These are phyloP conservation scores for Lagerstroemia speciosa DNA, from an alignment of 345 rosid genomes.

Conservation along the genomic window DNA sequence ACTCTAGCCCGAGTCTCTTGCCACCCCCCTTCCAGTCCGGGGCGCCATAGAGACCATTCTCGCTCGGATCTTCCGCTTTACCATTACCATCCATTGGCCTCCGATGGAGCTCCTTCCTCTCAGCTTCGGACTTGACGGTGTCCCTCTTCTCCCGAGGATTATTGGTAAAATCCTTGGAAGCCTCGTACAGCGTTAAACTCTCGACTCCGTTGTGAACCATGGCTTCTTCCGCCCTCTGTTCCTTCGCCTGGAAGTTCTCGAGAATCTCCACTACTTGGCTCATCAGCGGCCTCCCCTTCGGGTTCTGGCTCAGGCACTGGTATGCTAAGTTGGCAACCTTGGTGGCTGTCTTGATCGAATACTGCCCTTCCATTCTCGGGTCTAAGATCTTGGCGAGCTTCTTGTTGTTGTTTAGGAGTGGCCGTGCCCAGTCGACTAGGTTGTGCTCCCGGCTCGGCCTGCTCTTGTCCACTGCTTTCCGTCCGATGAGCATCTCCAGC, in stretches of 20 bases:
- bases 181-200: neutral
- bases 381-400: conserved; percentile 51
- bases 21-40: neutral
- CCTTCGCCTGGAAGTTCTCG: conserved; percentile 34
- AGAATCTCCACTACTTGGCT: conserved; percentile 42
- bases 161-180: neutral
- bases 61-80: no score
- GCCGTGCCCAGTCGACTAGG: conserved; percentile 64
- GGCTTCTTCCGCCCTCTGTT: neutral
- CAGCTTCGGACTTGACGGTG: neutral
- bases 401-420: conserved; percentile 37
- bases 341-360: conserved; percentile 40
- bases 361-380: conserved; percentile 53
- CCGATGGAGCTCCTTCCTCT: conserved; percentile 1
- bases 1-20: no score
- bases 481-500: conserved; percentile 31
- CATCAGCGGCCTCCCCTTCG: conserved; percentile 64
- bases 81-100: neutral
- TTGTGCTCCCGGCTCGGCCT: conserved; percentile 41
- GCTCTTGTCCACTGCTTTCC: conserved; percentile 41
- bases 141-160: neutral
- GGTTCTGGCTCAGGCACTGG: conserved; percentile 54
- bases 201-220: neutral
- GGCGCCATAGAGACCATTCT: neutral
- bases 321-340: conserved; percentile 44